Base-by-base conservation (phyloP, 345 rosid species). In the Erucastrum elatum region DNA sequence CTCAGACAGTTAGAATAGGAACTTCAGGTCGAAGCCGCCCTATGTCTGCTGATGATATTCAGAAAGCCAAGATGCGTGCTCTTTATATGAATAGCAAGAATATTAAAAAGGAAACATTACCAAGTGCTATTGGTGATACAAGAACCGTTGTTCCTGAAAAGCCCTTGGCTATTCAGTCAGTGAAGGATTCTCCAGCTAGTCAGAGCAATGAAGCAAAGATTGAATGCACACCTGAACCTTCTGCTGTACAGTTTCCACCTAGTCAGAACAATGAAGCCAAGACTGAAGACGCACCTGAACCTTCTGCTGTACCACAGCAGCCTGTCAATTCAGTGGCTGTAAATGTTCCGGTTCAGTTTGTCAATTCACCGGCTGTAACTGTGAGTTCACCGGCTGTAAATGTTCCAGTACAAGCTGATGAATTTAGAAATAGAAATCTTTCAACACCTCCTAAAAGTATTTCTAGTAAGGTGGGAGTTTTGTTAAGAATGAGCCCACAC, bases 21-120 rank as follows among this genome's bases (percentile, higher is more conserved):
- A 71, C 93, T 75, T 71, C 82, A 76, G 82, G 81, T 83, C 90
- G 84, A 75, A 85, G 92, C 66, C 98, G 98, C 63, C 99, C 99
- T 16, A 89, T 96, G 94, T 93, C 99, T 71, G 93, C 94, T 53
- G 99, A 96, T 87, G 99, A 96, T 86, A 93, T 93, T 82, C 97
- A 93, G 85, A 96, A 96, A 80, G 99, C 96, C 66, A 96, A 96
- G 82, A 84, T 90, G 92, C 97, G 96, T 72, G 95, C 96, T 58
- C 82, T 82, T 21, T 87, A 80, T 85, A 91, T 89, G 96, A 93
- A 93, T 77, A 84, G 88, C 84, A 96, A 87, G 86, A 80, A 89
- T 79, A 88, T 87, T 60, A 91, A 87, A 85, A 71, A 83, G 67
- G 84, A 79, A 74, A 79, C 87, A 41, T 81, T 87, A 31, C 82